These are phyloP conservation scores for Candida lessepsii DNA, from an alignment of 805 yeast species.

Conservation along the genomic window DNA sequence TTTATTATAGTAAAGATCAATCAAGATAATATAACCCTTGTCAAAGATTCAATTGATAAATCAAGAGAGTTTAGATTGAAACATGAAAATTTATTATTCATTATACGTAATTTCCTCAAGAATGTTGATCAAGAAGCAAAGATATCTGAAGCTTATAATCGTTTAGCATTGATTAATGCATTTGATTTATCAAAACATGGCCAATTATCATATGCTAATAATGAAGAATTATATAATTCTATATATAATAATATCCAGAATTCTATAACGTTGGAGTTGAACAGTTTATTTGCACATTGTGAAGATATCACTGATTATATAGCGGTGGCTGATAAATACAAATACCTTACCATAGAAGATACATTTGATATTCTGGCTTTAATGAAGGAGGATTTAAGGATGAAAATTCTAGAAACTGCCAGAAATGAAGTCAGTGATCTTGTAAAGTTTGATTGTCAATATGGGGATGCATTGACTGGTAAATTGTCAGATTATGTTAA, in stretches of 20 bases:
- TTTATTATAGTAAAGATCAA: constrained; percentile 62
- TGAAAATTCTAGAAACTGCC: constrained; percentile 30
- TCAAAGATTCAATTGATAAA: constrained; percentile 45
- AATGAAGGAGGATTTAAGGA: constrained; percentile 37
- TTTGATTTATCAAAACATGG: constrained; percentile 37
- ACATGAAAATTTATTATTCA: constrained; percentile 50
- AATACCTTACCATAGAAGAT: constrained; percentile 14
- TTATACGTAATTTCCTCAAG: constrained; percentile 23
- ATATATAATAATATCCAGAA: constrained; percentile 22
- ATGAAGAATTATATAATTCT: constrained; percentile 25
- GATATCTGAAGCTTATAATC: constrained; percentile 28
- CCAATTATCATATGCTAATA: constrained; percentile 25
- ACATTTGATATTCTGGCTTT: constrained; percentile 21
- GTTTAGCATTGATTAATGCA: constrained; percentile 26
- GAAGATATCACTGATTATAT: constrained; percentile 27
- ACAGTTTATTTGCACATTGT: constrained; percentile 26
- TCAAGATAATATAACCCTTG: constrained; percentile 31
- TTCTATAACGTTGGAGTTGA: constrained; percentile 22
- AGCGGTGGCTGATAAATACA: constrained; percentile 24
- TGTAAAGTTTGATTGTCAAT: constrained; percentile 15
- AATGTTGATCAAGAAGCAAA: constrained; percentile 16
- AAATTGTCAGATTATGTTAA: constrained; percentile 2
- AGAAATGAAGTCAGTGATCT: constrained; percentile 24
- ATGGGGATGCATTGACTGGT: not conserved
- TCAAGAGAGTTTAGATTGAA: constrained; percentile 47